Evolutionary conservation across 345 rosid genomes (phyloP).

Genomic region (Leavenworthia alabamica): DNA sequence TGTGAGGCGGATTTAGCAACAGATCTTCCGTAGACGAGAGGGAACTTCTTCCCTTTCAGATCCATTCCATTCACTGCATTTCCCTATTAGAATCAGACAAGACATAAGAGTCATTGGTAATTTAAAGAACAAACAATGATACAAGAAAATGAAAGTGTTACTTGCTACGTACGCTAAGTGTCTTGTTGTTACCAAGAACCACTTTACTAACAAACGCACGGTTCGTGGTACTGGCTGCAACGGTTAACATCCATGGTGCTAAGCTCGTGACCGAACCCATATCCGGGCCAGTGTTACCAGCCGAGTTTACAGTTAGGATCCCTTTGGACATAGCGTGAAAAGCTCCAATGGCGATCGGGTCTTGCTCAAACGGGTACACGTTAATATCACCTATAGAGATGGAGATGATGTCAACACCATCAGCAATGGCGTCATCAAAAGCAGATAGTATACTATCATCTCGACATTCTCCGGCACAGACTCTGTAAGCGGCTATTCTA

Average conservation of each 20-base stretch:
- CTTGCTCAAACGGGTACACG: not conserved
- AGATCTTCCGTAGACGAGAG: constrained; percentile 18
- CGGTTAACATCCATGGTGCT: constrained; percentile 39
- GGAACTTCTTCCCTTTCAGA: constrained; percentile 20
- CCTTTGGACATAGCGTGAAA: too few species aligned
- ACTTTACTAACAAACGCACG: constrained; percentile 27
- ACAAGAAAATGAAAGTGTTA: not conserved
- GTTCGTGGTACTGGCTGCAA: constrained; percentile 41
- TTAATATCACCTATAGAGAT: constrained; percentile 16
- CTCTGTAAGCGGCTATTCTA: constrained; percentile 39
- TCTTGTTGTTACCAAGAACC: constrained; percentile 35
- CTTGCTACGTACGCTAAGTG: constrained; percentile 33
- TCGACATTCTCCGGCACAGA: constrained; percentile 15
- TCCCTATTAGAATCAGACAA: constrained; percentile 20
- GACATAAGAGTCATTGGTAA: not conserved
- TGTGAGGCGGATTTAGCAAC: not conserved
- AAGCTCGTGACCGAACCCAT: not conserved
- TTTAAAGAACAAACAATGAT: not conserved
- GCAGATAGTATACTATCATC: constrained; percentile 28
- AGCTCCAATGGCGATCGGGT: constrained; percentile 32
- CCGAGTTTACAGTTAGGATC: too few species aligned
- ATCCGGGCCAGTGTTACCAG: constrained; percentile 30
- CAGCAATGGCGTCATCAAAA: constrained; percentile 57
- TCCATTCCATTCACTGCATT: constrained; percentile 27
- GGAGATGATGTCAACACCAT: constrained; percentile 43